These are phyloP conservation scores for Leishmania martiniquensis DNA, from an alignment of 208 protist genomes.

Conservation along the genomic window DNA sequence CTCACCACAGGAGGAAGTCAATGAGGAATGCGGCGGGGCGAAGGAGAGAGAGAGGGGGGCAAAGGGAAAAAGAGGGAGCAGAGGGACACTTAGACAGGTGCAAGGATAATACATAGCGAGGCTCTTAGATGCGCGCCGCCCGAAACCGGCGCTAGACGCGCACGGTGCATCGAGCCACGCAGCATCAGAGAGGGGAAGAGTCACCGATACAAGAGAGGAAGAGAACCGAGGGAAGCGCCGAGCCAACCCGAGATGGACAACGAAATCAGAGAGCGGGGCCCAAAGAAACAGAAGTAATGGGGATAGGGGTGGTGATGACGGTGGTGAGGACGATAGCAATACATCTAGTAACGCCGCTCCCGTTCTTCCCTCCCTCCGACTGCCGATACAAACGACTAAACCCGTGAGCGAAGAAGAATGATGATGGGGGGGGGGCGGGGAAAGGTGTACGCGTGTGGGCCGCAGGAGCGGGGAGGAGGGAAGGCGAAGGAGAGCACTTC, in stretches of 20 bases:
- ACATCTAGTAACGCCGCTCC: background rate
- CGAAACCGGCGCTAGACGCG: background rate
- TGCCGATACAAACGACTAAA: background rate
- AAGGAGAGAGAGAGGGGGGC: background rate
- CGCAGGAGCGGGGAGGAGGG: background rate
- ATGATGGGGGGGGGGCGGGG: background rate
- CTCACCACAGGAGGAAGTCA: too few species aligned
- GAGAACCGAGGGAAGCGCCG: background rate
- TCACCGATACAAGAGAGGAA: background rate
- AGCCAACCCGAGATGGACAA: background rate
- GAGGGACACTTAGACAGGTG: background rate
- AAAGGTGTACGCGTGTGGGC: background rate
- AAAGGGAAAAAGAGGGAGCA: background rate
- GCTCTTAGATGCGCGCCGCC: background rate
- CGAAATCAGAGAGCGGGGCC: background rate
- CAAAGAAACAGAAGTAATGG: background rate
- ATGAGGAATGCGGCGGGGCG: too few species aligned
- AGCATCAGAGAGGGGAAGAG: background rate
- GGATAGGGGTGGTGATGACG: background rate
- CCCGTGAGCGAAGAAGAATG: background rate
- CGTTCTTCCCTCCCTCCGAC: background rate
- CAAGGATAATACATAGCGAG: background rate
- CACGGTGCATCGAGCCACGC: background rate
- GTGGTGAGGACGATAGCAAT: background rate
- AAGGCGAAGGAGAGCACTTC: background rate